Base-by-base conservation (phyloP, 345 rosid genomes). In the Physaria fendleri region DNA sequence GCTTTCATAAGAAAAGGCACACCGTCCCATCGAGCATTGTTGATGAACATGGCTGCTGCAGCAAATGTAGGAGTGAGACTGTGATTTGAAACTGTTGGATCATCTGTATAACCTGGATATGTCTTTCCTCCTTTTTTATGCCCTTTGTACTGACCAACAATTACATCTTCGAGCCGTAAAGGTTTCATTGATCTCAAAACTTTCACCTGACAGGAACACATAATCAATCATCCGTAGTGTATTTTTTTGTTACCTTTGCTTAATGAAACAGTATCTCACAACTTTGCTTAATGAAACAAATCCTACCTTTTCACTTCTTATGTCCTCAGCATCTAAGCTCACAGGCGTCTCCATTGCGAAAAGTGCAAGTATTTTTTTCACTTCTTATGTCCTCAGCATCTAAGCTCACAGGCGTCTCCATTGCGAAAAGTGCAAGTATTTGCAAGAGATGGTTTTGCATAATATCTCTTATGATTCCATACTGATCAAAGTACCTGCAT, bases 321-420 rank as follows among this genome's bases (percentile, higher is more conserved):
- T 69, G 74, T 91, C 96, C 75, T 91, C 98, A 21, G 90, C 98
- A 55, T 85, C 96, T 71, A 91, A 82, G 81, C 96, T 91, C 56
- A 91, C 95, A 13, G 95, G 98, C 5, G 96, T 82, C 84, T 88
- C 98, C 98, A 88, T 91, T n/a, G 98, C 96, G 25, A 91, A 91
- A 14, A 91, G 80, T 21, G 95, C 79, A n/a, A n/a, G n/a, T n/a
- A n/a, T n/a, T n/a, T n/a, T 88, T 91, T 60, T 91, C 98, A 62
- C 85, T 91, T 73, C 98, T 74, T 48, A 85, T 69, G 74, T 91
- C 96, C 75, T 91, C 98, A 21, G 90, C 98, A 55, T 85, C 96
- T 71, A 91, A 82, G 81, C 96, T 91, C 56, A 91, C 95, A 13
- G 95, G 98, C 5, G 96, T 82, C 84, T 88, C 98, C 98, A 88